Base-by-base conservation (phyloP, 345 rosid genomes). In the Reutealis trisperma region DNA sequence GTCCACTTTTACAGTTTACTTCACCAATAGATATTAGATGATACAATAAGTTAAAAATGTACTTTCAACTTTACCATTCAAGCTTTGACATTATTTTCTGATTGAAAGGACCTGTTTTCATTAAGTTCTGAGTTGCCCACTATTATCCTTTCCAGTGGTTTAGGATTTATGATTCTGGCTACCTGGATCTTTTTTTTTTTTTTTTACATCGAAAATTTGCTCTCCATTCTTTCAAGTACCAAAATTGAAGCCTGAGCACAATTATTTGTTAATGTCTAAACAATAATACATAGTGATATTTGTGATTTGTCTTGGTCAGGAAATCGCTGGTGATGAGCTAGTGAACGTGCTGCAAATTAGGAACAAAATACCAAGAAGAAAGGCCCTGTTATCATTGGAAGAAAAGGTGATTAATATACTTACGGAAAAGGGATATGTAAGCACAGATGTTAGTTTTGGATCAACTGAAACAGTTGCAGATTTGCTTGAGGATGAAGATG, bases 401-500 rank as follows among this genome's bases (percentile, higher is more conserved):
- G 97, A 93, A 77, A 89, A 84, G 63, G 91, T 96, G 74, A 81
- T 90, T 71, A 79, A 82, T 34, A 92, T 88, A 83, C 93, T 96
- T 66, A 89, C 98, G 5, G 99, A 93, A 80, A 83, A 92, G 75
- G 99, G 99, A 73, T 96, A 91, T 83, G 89, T 96, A 74, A 82
- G 87, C 81, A 89, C 83, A 79, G 94, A 86, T 63, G 85, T 62
- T 73, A 79, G 77, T 58, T 79, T 81, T 61, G 90, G 90, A 78
- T 71, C 90, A 65, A 70, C 81, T 55, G 99, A 92, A 85, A 80
- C 89, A 71, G 78, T 83, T 70, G 88, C 86, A 42, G 98, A 91
- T n/a, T 61, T 90, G 72, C 79, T 91, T 75, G 95, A 93, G 84
- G 94, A 89, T 74, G 99, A 96, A 84, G 98, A 96, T 16, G 99